phyloP scores from a whole-genome alignment of 2,329 filamentous ascomycete species.

The Kalmusia sp. region DNA sequence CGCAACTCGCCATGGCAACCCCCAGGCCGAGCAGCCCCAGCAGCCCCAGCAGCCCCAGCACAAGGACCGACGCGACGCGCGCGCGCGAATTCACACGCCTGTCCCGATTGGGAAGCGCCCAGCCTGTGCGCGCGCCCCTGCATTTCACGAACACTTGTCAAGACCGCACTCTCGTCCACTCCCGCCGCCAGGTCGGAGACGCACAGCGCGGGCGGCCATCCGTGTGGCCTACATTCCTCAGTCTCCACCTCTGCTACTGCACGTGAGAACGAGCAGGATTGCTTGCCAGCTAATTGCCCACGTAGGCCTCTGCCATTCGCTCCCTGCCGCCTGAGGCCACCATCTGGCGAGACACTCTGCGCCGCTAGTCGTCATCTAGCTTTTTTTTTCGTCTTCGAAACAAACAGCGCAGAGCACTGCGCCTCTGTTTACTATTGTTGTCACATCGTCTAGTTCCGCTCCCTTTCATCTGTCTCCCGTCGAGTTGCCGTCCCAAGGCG shows the following conservation, averaged over 20 bases:
- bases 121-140: slow-evolving; percentile 31
- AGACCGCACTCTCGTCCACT: slow-evolving; percentile 27
- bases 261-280: slow-evolving; percentile 21
- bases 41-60: not conserved
- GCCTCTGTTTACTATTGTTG: slow-evolving; percentile 1
- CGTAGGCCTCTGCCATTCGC: slow-evolving; percentile 28
- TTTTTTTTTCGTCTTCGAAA: not conserved
- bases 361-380: slow-evolving; percentile 21
- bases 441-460: not conserved
- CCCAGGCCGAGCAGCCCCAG: not conserved
- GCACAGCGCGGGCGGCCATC: slow-evolving; percentile 4
- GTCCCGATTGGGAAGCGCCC: slow-evolving; percentile 7
- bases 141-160: slow-evolving; percentile 38
- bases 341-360: slow-evolving; percentile 24
- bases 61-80: slow-evolving; percentile 21
- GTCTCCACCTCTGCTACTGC: slow-evolving; percentile 8
- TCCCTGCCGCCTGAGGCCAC: slow-evolving; percentile 14
- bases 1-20: not conserved
- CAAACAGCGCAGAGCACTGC: not conserved
- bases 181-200: slow-evolving; percentile 14
- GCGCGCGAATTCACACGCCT: slow-evolving; percentile 22
- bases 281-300: slow-evolving; percentile 11
- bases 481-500: slow-evolving; percentile 2
- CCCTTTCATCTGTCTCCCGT: not conserved
- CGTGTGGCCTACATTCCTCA: not conserved